Evolutionary conservation across 2,329 filamentous ascomycete genomes (phyloP), one percentile per base, ranked within the genome.

Genomic region (Rosellinia necatrix): DNA sequence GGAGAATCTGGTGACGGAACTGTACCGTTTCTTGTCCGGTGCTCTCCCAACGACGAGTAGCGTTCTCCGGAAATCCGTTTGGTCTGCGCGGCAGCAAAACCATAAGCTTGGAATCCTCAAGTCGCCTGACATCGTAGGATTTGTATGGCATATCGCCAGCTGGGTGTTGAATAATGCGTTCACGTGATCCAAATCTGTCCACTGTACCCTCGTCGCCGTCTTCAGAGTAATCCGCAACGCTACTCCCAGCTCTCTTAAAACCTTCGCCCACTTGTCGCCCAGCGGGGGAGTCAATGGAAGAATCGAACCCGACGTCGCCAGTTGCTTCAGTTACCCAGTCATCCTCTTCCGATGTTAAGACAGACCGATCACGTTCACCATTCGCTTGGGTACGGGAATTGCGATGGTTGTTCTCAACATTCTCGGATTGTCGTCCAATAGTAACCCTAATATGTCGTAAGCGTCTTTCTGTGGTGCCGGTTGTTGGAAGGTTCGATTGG

Each of bases 211-310:
- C 58, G 12, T 61, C 30, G 2, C 62, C 61, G 7, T 62, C 58
- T 38, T 79, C 77, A 1, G 78, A 79, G 6, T 75, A 71, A 55
- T 80, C 72, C 2, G 78, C 78, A 19, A 81, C 60, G 52, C 78
- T 81, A 59, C 74, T 78, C 8, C 77, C 76, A 54, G 66, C 64
- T 9, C 32, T 38, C 43, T 70, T 66, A 37, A 66, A 50, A 12
- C 54, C 53, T 1, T 3, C n/a, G 2, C 34, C 32, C n/a, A 25
- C 10, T 17, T 29, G 10, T 4, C 19, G 15, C 15, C n/a, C 35
- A 7, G 35, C 10, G 24, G 38, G 10, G 13, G 17, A 9, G 19
- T 4, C n/a, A 35, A 7, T 7, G 17, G 22, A 22, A 9, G 22
- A 22, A 15, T 61, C 65, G 9, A 66, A 65, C 4, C 62, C 69